Percentiles rank a stretch among this genome's conserved stretches.
Conservation (phyloP, 176 grass and related monocot species). For the Hordeum marinum region DNA sequence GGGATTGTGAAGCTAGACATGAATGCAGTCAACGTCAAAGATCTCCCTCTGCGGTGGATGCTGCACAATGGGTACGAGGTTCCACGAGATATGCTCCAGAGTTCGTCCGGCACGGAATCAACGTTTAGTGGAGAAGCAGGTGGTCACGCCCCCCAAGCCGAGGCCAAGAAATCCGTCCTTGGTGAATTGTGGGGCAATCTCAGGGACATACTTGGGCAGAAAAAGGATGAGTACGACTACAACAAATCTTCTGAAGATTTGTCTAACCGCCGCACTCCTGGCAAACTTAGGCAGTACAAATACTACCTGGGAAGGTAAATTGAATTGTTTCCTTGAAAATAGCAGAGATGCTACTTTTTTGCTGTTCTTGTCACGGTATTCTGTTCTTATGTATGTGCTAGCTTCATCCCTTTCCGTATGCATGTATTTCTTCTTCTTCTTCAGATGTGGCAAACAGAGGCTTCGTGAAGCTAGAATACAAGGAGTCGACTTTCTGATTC, state of each 20-base stretch:
- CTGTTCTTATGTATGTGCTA: neutral
- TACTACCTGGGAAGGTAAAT: slow-evolving; percentile 76
- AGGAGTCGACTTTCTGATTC: slow-evolving; percentile 77
- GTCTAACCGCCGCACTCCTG: slow-evolving; percentile 68
- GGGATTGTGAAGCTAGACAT: slow-evolving; percentile 63
- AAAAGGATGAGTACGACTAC: slow-evolving; percentile 71
- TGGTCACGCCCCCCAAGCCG: neutral
- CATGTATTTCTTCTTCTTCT: neutral
- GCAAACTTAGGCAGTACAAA: slow-evolving; percentile 63
- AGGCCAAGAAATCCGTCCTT: slow-evolving; percentile 28
- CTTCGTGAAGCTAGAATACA: slow-evolving; percentile 83
- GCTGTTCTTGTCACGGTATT: neutral
- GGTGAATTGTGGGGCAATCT: slow-evolving; percentile 76
- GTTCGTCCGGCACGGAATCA: slow-evolving; percentile 39
- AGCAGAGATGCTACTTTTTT: neutral
- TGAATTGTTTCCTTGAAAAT: neutral
- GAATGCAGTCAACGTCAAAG: slow-evolving; percentile 51
- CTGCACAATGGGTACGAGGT: slow-evolving; percentile 77
- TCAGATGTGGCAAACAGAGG: slow-evolving; percentile 75
- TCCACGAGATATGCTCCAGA: slow-evolving; percentile 70
- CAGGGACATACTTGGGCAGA: slow-evolving; percentile 65
- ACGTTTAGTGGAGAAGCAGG: slow-evolving; percentile 32
- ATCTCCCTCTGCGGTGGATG: slow-evolving; percentile 85
- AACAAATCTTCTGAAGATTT: slow-evolving; percentile 61
- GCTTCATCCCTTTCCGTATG: neutral